Evolutionary conservation across 257 asterid species (phyloP).

Genomic region (Salvia miltiorrhiza): DNA sequence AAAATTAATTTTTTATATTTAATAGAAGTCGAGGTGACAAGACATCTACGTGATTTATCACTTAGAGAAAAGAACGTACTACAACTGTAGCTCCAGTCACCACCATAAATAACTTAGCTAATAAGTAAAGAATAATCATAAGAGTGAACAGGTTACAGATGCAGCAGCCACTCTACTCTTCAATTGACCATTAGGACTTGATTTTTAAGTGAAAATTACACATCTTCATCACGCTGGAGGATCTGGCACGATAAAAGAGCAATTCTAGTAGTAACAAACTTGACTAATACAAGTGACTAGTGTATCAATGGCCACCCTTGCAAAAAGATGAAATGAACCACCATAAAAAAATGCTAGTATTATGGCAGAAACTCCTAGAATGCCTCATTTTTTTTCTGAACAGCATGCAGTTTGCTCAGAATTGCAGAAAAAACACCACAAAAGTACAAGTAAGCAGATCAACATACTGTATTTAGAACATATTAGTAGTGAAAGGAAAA

Average conservation of each 20-base stretch:
- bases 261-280: neutral
- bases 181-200: no score
- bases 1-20: no score
- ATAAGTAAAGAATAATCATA: no score
- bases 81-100: no score
- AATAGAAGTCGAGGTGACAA: neutral
- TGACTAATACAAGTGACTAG: neutral
- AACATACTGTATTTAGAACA: neutral
- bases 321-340: neutral
- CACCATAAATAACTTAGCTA: no score
- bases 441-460: neutral
- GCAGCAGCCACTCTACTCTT: no score
- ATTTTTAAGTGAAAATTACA: no score
- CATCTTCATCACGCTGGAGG: neutral
- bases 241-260: neutral
- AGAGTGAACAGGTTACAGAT: no score
- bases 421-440: neutral
- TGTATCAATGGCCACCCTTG: neutral
- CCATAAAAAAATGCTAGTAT: neutral
- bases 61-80: no score
- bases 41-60: neutral
- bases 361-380: neutral
- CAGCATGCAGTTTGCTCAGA: neutral
- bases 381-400: conserved; percentile 3
- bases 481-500: neutral